These are phyloP conservation scores for Starmerella gropengiesseri DNA, from an alignment of 805 yeast genomes.

Conservation along the genomic window DNA sequence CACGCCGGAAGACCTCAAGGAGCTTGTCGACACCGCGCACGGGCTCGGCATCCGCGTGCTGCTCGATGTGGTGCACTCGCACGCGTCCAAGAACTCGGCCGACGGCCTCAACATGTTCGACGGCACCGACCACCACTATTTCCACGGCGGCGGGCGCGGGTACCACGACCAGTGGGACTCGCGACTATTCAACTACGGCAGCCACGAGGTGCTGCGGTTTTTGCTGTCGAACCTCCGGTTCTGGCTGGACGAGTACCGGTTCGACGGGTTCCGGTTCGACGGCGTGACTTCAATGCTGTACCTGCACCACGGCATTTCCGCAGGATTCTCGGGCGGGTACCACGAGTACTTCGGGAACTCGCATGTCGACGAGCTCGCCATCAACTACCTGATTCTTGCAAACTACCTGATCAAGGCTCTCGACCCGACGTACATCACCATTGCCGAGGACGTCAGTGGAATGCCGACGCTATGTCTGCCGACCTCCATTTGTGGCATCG, in stretches of 20 bases:
- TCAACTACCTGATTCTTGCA: slow-evolving; percentile 82
- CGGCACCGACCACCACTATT: slow-evolving; percentile 90
- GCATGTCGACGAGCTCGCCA: slow-evolving; percentile 72
- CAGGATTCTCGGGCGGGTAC: slow-evolving; percentile 81
- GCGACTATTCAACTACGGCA: slow-evolving; percentile 83
- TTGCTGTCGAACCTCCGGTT: slow-evolving; percentile 73
- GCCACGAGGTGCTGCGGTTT: slow-evolving; percentile 82
- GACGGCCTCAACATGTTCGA: slow-evolving; percentile 91
- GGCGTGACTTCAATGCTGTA: slow-evolving; percentile 94
- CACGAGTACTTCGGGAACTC: slow-evolving; percentile 69
- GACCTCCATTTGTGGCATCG: slow-evolving; percentile 69
- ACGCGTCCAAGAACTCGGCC: slow-evolving; percentile 84
- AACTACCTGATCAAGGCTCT: slow-evolving; percentile 58
- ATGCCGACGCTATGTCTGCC: slow-evolving; percentile 90
- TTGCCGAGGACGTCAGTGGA: slow-evolving; percentile 96
- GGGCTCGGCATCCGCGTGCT: slow-evolving; percentile 74
- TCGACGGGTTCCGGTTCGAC: slow-evolving; percentile 94
- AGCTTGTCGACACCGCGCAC: slow-evolving; percentile 85
- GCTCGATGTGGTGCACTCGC: slow-evolving; percentile 90
- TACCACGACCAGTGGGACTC: slow-evolving; percentile 92
- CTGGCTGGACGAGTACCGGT: slow-evolving; percentile 69
- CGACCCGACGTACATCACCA: slow-evolving; percentile 49
- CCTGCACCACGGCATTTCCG: slow-evolving; percentile 83
- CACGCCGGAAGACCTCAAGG: slow-evolving; percentile 88
- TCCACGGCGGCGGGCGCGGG: slow-evolving; percentile 87